Base-by-base conservation (phyloP, 352 stramenopile species). In the Phytophthora cactorum region DNA sequence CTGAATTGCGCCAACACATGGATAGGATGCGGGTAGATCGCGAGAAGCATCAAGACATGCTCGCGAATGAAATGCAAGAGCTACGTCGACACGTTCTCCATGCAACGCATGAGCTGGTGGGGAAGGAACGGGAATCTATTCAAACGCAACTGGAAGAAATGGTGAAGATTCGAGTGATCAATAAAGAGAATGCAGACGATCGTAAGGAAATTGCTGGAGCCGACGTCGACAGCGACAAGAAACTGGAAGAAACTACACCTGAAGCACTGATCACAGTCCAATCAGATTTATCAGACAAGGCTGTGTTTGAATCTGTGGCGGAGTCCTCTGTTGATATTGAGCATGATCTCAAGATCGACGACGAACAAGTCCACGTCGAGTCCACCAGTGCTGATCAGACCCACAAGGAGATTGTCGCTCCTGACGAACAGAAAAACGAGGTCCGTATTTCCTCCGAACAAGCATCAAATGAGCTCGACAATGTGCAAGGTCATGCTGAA, bases 31-130 rank as follows among this genome's bases (percentile, higher is more conserved):
- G 75, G 34, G 29, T 56, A 5, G 75, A 89, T 59, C 79, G 84
- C 25, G 71, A 84, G 62, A 74, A 68, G 43, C 80, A 92, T 59
- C 81, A 90, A 50, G 43, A 81, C n/a, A 78, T 81, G 60, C 81
- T 92, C 62, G 54, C 79, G 9, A 74, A 62, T n/a, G 82, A 92
- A 61, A 92, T 92, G 82, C 74, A 82, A 69, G 66, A 81, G 34
- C 52, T 92, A 38, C 78, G 82, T 25, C 55, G 59, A 3, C 77
- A 86, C n/a, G 77, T 90, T 46, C 57, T 86, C 14, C 55, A 64
- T 12, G 68, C 81, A 41, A 89, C 82, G 25, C 72, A 78, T 32
- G 81, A 90, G 44, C 64, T 90, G 59, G 75, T 89, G 7, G 72
- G 79, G 52, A 75, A 87, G 38, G 81, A 92, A 57, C 81, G 76